phyloP scores from a whole-genome alignment of 2,329 filamentous ascomycete species.

The Fusarium nanum region DNA sequence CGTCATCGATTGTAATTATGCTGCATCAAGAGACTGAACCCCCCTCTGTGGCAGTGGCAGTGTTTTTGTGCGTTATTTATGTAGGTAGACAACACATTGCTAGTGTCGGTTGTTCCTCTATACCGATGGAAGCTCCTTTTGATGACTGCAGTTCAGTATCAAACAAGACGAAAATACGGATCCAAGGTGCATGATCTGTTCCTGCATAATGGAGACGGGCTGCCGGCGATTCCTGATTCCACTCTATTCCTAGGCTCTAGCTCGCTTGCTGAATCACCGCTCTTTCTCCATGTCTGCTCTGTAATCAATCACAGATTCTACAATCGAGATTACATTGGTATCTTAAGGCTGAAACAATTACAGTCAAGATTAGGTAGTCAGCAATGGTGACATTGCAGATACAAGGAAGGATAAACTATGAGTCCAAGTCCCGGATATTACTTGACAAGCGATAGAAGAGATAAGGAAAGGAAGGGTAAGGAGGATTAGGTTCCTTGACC shows the following conservation, averaged over 20 bases:
- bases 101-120: background rate
- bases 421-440: background rate
- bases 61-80: background rate
- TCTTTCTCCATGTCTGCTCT: constrained; percentile 4
- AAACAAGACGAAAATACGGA: constrained; percentile 3
- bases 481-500: constrained; percentile 11
- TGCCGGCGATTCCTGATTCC: background rate
- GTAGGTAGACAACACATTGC: background rate
- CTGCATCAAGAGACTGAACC: background rate
- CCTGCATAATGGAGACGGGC: constrained; percentile 27
- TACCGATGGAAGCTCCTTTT: background rate
- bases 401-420: background rate
- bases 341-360: constrained; percentile 35
- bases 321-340: constrained; percentile 32
- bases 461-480: constrained; percentile 3
- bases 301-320: constrained; percentile 18
- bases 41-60: background rate
- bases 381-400: background rate
- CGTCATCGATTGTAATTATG: constrained; percentile 35
- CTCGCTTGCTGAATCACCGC: constrained; percentile 8
- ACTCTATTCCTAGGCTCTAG: background rate
- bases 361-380: constrained; percentile 14
- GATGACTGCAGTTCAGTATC: background rate
- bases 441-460: background rate
- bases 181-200: constrained; percentile 24